phyloP scores from a whole-genome alignment of 2,329 filamentous ascomycete species.

The Colletotrichum liriopes region DNA sequence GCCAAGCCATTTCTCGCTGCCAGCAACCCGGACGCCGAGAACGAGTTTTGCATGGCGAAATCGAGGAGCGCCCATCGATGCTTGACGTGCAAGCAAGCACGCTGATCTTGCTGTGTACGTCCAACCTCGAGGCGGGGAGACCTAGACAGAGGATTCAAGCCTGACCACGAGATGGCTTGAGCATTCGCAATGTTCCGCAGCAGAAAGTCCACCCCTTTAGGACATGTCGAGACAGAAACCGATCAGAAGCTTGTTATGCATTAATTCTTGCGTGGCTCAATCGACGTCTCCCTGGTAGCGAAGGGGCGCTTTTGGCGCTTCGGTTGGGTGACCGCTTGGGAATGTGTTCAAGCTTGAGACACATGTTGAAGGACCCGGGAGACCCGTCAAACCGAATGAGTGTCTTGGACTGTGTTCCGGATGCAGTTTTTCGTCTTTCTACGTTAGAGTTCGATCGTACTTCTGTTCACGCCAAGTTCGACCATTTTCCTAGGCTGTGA shows the following conservation, averaged over 20 bases:
- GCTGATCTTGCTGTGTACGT: not conserved
- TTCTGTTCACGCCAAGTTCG: no score
- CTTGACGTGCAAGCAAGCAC: not conserved
- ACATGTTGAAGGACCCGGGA: not conserved
- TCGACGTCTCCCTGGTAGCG: not conserved
- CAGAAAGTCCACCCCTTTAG: not conserved
- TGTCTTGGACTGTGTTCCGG: no score
- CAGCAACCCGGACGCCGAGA: not conserved
- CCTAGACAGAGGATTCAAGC: not conserved
- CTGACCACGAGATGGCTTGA: not conserved
- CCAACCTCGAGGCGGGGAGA: not conserved
- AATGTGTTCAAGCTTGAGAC: not conserved
- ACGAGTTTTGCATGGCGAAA: not conserved
- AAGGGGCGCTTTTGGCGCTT: not conserved
- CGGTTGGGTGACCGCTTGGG: not conserved
- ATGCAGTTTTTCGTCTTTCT: no score
- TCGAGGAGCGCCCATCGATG: not conserved
- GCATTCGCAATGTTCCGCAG: not conserved
- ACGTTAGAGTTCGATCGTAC: no score
- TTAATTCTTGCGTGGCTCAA: slow-evolving; percentile 4
- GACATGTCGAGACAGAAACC: not conserved
- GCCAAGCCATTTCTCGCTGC: not conserved
- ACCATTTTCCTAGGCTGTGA: no score
- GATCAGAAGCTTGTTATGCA: not conserved
- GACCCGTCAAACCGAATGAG: not conserved